Percentiles rank a stretch among this genome's conserved stretches.
Evolutionary conservation across 352 stramenopile genomes (phyloP).

Genomic region (Thraustochytrium sp.): DNA sequence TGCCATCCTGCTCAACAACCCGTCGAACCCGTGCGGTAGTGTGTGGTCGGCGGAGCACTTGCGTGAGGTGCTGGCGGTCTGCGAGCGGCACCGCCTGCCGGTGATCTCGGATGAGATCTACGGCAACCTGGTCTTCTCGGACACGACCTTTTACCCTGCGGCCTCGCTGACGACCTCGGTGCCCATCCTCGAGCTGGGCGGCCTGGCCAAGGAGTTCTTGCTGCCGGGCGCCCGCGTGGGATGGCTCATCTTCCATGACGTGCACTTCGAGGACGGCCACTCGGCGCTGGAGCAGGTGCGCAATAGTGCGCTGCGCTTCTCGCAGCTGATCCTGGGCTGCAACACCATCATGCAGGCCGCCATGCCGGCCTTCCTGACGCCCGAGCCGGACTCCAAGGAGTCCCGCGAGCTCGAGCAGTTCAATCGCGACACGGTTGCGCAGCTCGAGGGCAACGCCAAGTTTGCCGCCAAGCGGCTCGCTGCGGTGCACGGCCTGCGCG

Average conservation of each 20-base stretch:
- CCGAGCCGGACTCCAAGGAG: neutral
- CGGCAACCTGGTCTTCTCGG: slow-evolving; percentile 63
- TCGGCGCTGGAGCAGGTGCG: slow-evolving; percentile 63
- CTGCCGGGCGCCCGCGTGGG: slow-evolving; percentile 89
- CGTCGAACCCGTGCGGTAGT: slow-evolving; percentile 86
- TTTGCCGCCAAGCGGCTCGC: neutral
- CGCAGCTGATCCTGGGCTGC: slow-evolving; percentile 82
- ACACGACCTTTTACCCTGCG: slow-evolving; percentile 65
- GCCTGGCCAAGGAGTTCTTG: slow-evolving; percentile 90
- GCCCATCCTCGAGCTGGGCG: slow-evolving; percentile 67
- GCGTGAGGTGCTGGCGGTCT: slow-evolving; percentile 62
- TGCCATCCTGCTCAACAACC: slow-evolving; percentile 89
- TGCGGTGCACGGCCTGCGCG: slow-evolving; percentile 56
- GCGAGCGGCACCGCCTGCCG: slow-evolving; percentile 75
- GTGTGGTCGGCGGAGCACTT: slow-evolving; percentile 81
- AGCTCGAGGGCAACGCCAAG: slow-evolving; percentile 49
- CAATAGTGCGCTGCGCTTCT: slow-evolving; percentile 77
- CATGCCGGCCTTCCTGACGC: slow-evolving; percentile 32
- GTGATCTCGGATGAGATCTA: slow-evolving; percentile 85
- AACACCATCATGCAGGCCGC: slow-evolving; percentile 73
- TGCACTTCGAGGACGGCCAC: slow-evolving; percentile 46
- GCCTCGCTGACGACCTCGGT: slow-evolving; percentile 69
- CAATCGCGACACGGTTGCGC: slow-evolving; percentile 17
- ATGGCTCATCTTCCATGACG: slow-evolving; percentile 89
- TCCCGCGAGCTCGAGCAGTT: slow-evolving; percentile 39